Evolutionary conservation across 192 early-diverging fungal species (phyloP).

Genomic region (Rhizophagus sp.): DNA sequence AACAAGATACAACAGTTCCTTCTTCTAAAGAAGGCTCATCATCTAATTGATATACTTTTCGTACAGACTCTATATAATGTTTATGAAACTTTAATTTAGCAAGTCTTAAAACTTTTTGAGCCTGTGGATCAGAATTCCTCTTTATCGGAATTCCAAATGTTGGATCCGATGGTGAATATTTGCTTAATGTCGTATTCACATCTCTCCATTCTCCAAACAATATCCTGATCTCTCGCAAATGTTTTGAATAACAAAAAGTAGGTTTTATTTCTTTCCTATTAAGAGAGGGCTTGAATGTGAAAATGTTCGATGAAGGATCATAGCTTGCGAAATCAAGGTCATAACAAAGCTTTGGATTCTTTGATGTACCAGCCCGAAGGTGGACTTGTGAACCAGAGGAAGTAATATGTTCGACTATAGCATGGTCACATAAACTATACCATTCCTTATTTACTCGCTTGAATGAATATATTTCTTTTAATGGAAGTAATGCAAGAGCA

Average conservation of each 20-base stretch:
- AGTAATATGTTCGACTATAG: conserved; percentile 11
- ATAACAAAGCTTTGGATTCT: background rate
- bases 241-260: background rate
- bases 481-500: conserved; percentile 3
- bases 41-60: conserved; percentile 18
- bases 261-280: background rate
- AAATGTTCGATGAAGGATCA: conserved; percentile 7
- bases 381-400: background rate
- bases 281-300: conserved; percentile 5
- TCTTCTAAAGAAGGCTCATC: background rate
- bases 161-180: background rate
- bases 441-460: conserved; percentile 17
- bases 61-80: conserved; percentile 7
- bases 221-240: conserved; percentile 15
- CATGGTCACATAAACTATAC: conserved; percentile 21
- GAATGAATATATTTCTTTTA: conserved; percentile 20
- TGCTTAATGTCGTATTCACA: background rate
- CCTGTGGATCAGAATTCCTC: background rate
- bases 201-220: conserved; percentile 14
- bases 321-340: conserved; percentile 10
- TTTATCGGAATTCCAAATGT: background rate
- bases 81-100: background rate
- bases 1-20: background rate
- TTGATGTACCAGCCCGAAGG: background rate
- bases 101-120: background rate